Conservation (phyloP, 164 flowering plant species). For the Chimonanthus salicifolius region DNA sequence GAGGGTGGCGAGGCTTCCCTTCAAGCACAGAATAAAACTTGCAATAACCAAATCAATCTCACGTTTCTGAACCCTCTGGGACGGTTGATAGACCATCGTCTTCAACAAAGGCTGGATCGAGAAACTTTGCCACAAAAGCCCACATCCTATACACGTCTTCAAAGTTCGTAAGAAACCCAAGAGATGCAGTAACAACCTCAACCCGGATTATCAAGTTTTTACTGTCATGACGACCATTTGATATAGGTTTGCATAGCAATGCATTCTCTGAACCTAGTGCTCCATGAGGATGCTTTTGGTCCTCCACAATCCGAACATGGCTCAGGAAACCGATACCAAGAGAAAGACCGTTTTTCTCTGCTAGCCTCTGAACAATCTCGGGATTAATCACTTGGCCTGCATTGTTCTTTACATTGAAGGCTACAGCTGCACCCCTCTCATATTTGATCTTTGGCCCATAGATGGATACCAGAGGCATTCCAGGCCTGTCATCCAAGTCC, state of each 20-base stretch:
- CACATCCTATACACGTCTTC: slow-evolving; percentile 62
- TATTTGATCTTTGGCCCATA: slow-evolving; percentile 74
- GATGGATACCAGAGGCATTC: slow-evolving; percentile 44
- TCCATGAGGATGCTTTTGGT: slow-evolving; percentile 26
- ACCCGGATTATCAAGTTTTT: slow-evolving; percentile 35
- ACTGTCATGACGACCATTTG: slow-evolving; percentile 29
- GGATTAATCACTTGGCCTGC: slow-evolving; percentile 49
- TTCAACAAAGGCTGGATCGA: slow-evolving; percentile 46
- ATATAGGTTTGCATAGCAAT: slow-evolving; percentile 28
- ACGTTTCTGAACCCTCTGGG: slow-evolving; percentile 45
- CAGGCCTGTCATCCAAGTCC: slow-evolving; percentile 20
- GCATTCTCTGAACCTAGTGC: slow-evolving; percentile 21
- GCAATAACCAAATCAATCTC: not conserved
- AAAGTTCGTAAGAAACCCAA: slow-evolving; percentile 58
- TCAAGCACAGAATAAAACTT: not conserved
- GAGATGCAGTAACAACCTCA: slow-evolving; percentile 64
- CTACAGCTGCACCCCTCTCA: slow-evolving; percentile 65
- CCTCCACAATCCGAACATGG: slow-evolving; percentile 34
- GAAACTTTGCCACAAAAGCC: slow-evolving; percentile 62
- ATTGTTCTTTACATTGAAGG: slow-evolving; percentile 61
- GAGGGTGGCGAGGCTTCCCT: not conserved
- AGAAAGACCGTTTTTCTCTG: slow-evolving; percentile 54
- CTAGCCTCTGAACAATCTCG: slow-evolving; percentile 59
- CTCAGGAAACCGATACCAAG: slow-evolving; percentile 52
- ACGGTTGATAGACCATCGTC: slow-evolving; percentile 38